These are phyloP conservation scores for Cytospora piceicola DNA, from an alignment of 2,329 filamentous ascomycete species.

Conservation along the genomic window DNA sequence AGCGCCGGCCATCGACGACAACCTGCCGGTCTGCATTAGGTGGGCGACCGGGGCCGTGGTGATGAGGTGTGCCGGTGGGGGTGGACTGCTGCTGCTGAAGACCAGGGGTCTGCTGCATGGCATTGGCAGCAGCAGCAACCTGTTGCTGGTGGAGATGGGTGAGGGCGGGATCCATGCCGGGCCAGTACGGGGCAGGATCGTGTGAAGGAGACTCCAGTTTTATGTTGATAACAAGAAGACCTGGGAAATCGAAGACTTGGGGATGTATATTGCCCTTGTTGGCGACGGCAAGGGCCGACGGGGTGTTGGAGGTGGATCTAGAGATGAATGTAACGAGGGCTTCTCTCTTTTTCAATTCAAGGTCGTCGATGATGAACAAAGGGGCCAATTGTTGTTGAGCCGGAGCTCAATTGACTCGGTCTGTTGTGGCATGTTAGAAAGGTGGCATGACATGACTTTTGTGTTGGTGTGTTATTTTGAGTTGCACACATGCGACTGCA, in stretches of 20 bases:
- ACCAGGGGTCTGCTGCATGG: slow-evolving; percentile 22
- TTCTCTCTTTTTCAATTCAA: neutral
- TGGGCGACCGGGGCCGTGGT: slow-evolving; percentile 25
- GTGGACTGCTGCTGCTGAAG: slow-evolving; percentile 22
- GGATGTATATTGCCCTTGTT: neutral
- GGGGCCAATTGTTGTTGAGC: slow-evolving; percentile 1
- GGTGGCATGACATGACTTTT: neutral
- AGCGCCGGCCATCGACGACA: slow-evolving; percentile 28
- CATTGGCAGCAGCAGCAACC: slow-evolving; percentile 24
- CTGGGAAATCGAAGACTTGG: neutral
- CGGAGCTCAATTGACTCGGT: slow-evolving; percentile 1
- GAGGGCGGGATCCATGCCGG: slow-evolving; percentile 26
- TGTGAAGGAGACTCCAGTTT: neutral
- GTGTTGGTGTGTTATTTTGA: neutral
- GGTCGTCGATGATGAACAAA: neutral
- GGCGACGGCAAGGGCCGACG: neutral
- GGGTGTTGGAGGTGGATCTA: neutral
- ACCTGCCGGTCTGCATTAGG: slow-evolving; percentile 28
- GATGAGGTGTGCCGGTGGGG: slow-evolving; percentile 9
- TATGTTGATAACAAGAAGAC: neutral
- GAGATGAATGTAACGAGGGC: neutral
- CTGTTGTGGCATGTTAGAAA: slow-evolving; percentile 20
- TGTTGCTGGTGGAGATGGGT: slow-evolving; percentile 27
- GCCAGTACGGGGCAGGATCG: neutral
- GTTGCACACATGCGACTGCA: neutral